Base-by-base conservation (phyloP, 441 rosid species). In the Euphorbia schlechtendalii region DNA sequence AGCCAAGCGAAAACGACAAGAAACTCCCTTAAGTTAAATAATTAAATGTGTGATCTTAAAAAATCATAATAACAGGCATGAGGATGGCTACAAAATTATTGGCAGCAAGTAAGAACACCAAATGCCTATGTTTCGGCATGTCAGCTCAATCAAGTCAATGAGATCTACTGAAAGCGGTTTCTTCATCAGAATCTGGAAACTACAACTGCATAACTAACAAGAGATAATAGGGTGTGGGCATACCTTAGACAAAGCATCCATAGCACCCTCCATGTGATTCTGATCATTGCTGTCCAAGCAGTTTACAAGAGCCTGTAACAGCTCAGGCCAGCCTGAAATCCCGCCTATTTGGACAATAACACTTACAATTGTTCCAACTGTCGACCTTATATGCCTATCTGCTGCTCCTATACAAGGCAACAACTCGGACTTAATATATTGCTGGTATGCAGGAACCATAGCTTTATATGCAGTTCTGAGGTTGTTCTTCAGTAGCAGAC, bases 201-300 rank as follows among this genome's bases (percentile, higher is more conserved):
- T 21, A 64, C 48, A 45, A 8, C 34, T 59, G 49, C 36, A n/a
- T n/a, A n/a, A n/a, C 63, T 41, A 41, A 28, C 28, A 2, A 32
- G 34, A 32, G 6, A 32, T 41, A 63, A 20, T 9, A 32, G 56
- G 32, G 68, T 49, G 56, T 25, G 56, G 49, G 41, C 63, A 71
- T 81, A 96, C 99, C 99, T 96, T 96, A 38, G 96, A 92, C 79
- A 92, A 78, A 20, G 99, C 96, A 84, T 96, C 99, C 96, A 96
- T 90, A 0, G 99, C 97, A 65, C 99, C 98, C 73, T 96, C 98
- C 97, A 90, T 92, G 68, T 88, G 97, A 86, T 92, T 83, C 0
- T 78, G 68, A 60, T 88, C 94, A 80, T 90, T 86, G 77, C 99
- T 86, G 63, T 96, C 98, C 84, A 96, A 74, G 73, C 92, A 92